Conservation (phyloP, 768 basidiomycete genomes). For the Royoungia palumana region DNA sequence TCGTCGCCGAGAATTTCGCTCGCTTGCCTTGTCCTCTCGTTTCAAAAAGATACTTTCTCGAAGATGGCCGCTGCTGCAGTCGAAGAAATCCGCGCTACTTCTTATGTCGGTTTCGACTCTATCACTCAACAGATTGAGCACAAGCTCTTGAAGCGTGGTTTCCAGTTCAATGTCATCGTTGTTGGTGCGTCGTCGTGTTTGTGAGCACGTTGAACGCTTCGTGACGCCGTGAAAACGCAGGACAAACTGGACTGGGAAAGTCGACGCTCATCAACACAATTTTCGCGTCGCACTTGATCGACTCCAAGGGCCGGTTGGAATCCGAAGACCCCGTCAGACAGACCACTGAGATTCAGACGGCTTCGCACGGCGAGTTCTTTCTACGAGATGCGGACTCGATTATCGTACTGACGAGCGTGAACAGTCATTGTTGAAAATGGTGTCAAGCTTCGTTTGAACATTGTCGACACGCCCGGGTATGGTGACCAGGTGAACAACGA, state of each 20-base stretch:
- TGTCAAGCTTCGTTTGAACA: constrained; percentile 91
- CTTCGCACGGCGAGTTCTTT: constrained; percentile 75
- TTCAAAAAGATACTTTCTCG: constrained; percentile 10
- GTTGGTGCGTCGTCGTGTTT: constrained; percentile 61
- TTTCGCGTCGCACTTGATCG: constrained; percentile 97
- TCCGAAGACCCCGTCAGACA: constrained; percentile 87
- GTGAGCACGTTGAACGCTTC: background rate
- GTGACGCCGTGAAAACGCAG: constrained; percentile 37
- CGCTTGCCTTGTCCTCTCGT: constrained; percentile 15
- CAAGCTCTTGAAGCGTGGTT: constrained; percentile 97
- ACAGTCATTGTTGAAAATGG: constrained; percentile 95
- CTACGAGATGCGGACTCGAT: background rate
- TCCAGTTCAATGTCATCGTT: constrained; percentile 98
- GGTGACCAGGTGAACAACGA: constrained; percentile 99
- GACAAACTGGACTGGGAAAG: constrained; percentile 97
- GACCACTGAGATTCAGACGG: constrained; percentile 96
- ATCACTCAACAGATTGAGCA: constrained; percentile 98
- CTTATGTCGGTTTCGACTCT: constrained; percentile 97
- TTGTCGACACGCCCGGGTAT: constrained; percentile 98
- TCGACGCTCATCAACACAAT: constrained; percentile 99
- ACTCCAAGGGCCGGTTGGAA: constrained; percentile 91
- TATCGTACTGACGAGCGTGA: constrained; percentile 10
- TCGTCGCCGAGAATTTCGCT: constrained; percentile 17
- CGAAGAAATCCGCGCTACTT: constrained; percentile 84
- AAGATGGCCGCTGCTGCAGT: constrained; percentile 45